Evolutionary conservation across 345 rosid species (phyloP), one percentile per base, ranked within the genome.

Genomic region (Noccaea bulbosa): DNA sequence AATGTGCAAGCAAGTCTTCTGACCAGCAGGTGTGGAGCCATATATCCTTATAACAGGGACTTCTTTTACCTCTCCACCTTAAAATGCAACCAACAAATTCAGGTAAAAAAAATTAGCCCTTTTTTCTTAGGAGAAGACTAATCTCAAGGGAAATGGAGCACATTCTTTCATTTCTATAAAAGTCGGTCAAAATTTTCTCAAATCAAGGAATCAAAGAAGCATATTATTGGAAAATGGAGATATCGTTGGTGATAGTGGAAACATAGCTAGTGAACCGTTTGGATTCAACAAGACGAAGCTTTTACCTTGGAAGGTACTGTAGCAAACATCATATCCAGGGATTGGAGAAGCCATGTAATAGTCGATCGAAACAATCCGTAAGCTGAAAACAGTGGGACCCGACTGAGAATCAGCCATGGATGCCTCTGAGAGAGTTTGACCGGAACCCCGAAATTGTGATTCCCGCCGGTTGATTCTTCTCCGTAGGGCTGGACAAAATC

Each of bases 21-120:
- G 96, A 71, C 96, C 97, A 61, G 89, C 83, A 34, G 96, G 96
- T 17, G 97, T 93, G 9, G 98, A 86, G 16, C 97, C 98, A 77
- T 88, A 93, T 40, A 91, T 68, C 77, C 98, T 84, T 45, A 93
- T 80, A 20, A 91, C 87, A 7, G 98, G 98, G 38, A 93, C 94
- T 81, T 87, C 91, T 0, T 80, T 87, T 72, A 87, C 96, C 64
- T 82, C 87, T 11, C 84, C 97, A 65, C 96, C 98, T 93, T 65
- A 71, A 70, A 53, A 62, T 61, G 12, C 52, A 51, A 35, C n/a
- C 44, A 34, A 30, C 15, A 15, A 45, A 14, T 38, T 12, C 17
- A 34, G 17, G 8, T 5, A 3, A 17, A 51, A 27, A 50, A 58
- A 22, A 35, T 22, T 33, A 22, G 27, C 38, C 24, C 27, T 71